Conservation (phyloP, 257 asterid genomes). For the Petrea volubilis region DNA sequence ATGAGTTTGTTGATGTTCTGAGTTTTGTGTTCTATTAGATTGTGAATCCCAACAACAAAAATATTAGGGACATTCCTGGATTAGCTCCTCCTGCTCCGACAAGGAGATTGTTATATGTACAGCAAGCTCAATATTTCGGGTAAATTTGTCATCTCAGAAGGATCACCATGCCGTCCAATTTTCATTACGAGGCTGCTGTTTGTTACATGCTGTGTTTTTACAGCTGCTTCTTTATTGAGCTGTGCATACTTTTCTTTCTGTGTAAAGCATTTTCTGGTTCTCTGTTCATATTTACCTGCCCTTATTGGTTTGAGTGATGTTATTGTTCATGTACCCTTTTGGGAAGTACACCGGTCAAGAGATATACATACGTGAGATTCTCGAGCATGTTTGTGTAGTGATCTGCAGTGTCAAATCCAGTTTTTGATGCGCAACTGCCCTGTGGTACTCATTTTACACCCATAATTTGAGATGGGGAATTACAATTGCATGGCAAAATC, state of each 20-base stretch:
- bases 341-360: neutral
- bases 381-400: neutral
- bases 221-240: conserved; percentile 12
- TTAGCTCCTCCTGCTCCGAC: conserved; percentile 96
- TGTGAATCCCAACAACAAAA: conserved; percentile 84
- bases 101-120: conserved; percentile 73
- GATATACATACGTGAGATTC: neutral
- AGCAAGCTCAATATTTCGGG: conserved; percentile 34
- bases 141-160: conserved; percentile 22
- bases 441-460: neutral
- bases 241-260: conserved; percentile 23
- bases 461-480: neutral
- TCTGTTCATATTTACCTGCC: neutral
- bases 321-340: conserved; percentile 10
- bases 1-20: conserved; percentile 20
- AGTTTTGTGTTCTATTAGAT: conserved; percentile 41
- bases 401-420: neutral
- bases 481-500: neutral
- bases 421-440: neutral
- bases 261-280: conserved; percentile 13
- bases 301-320: neutral
- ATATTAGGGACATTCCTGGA: conserved; percentile 91
- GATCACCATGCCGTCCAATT: conserved; percentile 15
- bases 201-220: neutral
- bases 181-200: conserved; percentile 14